phyloP scores from a whole-genome alignment of 768 basidiomycete genomes.

The Boletus eberwhitei region DNA sequence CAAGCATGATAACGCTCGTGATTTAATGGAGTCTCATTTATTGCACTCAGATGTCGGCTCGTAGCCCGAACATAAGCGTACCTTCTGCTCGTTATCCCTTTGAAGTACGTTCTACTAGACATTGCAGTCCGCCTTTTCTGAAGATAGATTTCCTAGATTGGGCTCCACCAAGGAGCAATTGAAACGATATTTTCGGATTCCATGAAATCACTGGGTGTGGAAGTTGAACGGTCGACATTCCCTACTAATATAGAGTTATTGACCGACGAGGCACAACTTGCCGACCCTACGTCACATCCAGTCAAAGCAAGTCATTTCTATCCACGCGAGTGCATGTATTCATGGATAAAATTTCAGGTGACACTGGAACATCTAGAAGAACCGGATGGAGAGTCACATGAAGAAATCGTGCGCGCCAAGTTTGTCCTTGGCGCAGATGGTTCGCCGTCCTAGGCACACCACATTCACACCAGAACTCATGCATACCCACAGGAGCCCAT shows the following conservation, averaged over 20 bases:
- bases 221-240: slow-evolving; percentile 33
- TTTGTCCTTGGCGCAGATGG: slow-evolving; percentile 79
- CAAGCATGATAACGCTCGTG: slow-evolving; percentile 13
- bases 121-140: background rate
- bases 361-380: slow-evolving; percentile 17
- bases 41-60: slow-evolving; percentile 50
- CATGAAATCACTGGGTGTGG: slow-evolving; percentile 26
- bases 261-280: slow-evolving; percentile 17
- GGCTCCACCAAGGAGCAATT: slow-evolving; percentile 34
- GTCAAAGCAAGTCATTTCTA: slow-evolving; percentile 14
- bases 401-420: slow-evolving; percentile 64
- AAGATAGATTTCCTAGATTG: slow-evolving; percentile 16
- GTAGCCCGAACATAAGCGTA: slow-evolving; percentile 56
- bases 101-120: slow-evolving; percentile 41
- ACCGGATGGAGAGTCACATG: slow-evolving; percentile 34
- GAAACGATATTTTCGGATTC: slow-evolving; percentile 35
- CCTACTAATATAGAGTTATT: slow-evolving; percentile 32
- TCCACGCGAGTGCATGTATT: background rate
- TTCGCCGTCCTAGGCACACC: slow-evolving; percentile 21
- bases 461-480: background rate
- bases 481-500: slow-evolving; percentile 55
- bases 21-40: background rate
- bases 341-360: slow-evolving; percentile 14
- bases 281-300: slow-evolving; percentile 21
- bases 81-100: slow-evolving; percentile 66